These are phyloP conservation scores for Dioszegia hungarica DNA, from an alignment of 768 basidiomycete species.

Conservation along the genomic window DNA sequence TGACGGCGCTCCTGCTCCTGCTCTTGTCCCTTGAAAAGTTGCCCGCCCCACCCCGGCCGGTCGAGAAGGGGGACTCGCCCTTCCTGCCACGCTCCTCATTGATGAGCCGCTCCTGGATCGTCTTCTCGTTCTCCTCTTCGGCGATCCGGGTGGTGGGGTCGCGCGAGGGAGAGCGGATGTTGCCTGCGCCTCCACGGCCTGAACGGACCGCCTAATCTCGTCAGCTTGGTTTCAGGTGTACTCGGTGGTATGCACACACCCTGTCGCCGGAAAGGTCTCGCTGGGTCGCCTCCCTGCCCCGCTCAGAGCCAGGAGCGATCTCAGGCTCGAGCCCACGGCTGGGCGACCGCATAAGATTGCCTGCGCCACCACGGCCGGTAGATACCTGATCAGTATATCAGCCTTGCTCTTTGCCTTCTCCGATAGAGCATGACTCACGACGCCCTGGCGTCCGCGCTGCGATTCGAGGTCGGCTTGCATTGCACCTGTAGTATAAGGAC, in stretches of 20 bases:
- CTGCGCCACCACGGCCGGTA: conserved; percentile 44
- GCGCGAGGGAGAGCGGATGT: conserved; percentile 73
- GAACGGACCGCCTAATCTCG: conserved; percentile 49
- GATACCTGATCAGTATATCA: conserved; percentile 36
- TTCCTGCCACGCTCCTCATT: conserved; percentile 39
- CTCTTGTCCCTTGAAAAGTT: conserved; percentile 36
- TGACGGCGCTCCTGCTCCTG: conserved; percentile 24
- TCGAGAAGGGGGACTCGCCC: conserved; percentile 37
- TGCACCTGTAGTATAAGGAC: conserved; percentile 1
- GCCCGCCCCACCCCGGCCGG: conserved; percentile 48
- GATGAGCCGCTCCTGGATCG: conserved; percentile 37
- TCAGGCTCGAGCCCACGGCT: conserved; percentile 32
- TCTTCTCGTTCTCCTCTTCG: conserved; percentile 33
- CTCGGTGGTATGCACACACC: conserved; percentile 8
- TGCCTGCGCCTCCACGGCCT: conserved; percentile 79
- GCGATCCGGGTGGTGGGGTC: conserved; percentile 46
- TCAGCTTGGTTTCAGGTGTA: neutral
- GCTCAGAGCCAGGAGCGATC: conserved; percentile 28
- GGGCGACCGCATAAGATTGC: conserved; percentile 42
- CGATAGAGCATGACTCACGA: conserved; percentile 28
- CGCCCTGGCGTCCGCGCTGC: conserved; percentile 27
- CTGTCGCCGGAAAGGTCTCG: conserved; percentile 24
- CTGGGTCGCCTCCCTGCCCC: conserved; percentile 33
- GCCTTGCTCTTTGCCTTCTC: too few relatives aligned
- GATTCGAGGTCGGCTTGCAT: conserved; percentile 14